A percentile compares a stretch with the other conserved stretches of the same genome.
These are phyloP conservation scores for Aspergillus fructus DNA, from an alignment of 2,329 filamentous ascomycete genomes.

Conservation along the genomic window DNA sequence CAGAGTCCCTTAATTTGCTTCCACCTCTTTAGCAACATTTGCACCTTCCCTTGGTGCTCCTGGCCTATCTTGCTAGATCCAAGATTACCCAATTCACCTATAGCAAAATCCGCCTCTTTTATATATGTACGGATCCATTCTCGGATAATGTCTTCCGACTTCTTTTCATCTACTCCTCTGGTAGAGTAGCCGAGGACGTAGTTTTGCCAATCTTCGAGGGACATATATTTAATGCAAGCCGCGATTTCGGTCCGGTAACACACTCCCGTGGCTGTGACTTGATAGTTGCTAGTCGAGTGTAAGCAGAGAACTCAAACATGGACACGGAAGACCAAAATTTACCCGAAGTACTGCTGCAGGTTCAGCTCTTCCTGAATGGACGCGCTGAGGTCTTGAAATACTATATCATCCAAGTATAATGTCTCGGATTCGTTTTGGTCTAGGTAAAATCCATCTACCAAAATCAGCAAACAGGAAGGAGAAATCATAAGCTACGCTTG, in stretches of 20 bases:
- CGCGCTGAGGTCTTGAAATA: conserved; percentile 32
- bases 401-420: conserved; percentile 43
- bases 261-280: conserved; percentile 36
- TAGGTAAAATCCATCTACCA: conserved; percentile 44
- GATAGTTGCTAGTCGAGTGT: conserved; percentile 38
- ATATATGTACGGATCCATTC: conserved; percentile 37
- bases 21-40: conserved; percentile 37
- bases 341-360: conserved; percentile 42
- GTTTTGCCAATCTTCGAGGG: conserved; percentile 37
- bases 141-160: conserved; percentile 33
- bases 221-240: conserved; percentile 41
- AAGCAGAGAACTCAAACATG: neutral
- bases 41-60: conserved; percentile 23
- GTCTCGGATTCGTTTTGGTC: conserved; percentile 41
- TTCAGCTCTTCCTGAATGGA: conserved; percentile 34
- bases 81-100: conserved; percentile 23
- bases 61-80: conserved; percentile 5
- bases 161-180: conserved; percentile 28
- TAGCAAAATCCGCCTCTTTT: conserved; percentile 32
- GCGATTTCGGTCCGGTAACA: conserved; percentile 47
- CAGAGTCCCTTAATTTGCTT: conserved; percentile 39
- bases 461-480: conserved; percentile 1
- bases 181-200: conserved; percentile 40
- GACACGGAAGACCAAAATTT: conserved; percentile 12
- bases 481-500: neutral